Percentiles rank a stretch among this genome's conserved stretches.
These are phyloP conservation scores for Coemansia sp. DNA, from an alignment of 192 early-diverging fungal genomes.

Conservation along the genomic window DNA sequence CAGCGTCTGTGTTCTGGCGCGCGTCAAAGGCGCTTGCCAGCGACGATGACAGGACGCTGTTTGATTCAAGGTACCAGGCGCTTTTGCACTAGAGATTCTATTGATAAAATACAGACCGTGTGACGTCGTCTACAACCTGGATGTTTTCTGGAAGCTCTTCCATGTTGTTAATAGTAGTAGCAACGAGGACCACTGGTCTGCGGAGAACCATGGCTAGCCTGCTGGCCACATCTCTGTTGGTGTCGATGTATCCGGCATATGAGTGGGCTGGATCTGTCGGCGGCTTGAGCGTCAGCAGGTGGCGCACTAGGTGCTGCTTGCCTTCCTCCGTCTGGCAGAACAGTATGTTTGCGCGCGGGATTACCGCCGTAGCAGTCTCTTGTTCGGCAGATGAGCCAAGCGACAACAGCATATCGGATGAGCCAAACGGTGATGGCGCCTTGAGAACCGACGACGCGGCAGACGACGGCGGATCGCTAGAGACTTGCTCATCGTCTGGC, in stretches of 20 bases:
- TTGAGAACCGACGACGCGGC: constrained; percentile 19
- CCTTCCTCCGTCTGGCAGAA: constrained; percentile 52
- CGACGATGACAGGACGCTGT: not conserved
- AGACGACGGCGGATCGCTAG: constrained; percentile 19
- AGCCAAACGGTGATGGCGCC: no score
- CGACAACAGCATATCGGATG: no score
- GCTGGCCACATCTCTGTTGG: constrained; percentile 28
- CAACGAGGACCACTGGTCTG: constrained; percentile 11
- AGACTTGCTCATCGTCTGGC: not conserved
- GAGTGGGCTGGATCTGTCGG: not conserved
- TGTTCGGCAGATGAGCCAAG: not conserved
- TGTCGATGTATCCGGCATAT: constrained; percentile 33
- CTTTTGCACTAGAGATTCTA: constrained; percentile 10
- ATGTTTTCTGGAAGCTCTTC: not conserved
- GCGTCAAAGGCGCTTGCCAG: constrained; percentile 19
- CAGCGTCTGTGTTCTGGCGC: constrained; percentile 34
- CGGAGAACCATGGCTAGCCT: constrained; percentile 27
- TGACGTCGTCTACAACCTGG: constrained; percentile 14
- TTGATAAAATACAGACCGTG: constrained; percentile 4
- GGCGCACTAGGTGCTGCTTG: constrained; percentile 37
- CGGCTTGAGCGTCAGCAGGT: constrained; percentile 22
- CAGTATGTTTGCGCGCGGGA: constrained; percentile 11
- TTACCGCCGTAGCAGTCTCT: not conserved
- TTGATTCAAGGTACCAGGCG: constrained; percentile 24
- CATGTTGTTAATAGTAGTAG: not conserved